Evolutionary conservation across 2,329 filamentous ascomycete species (phyloP), one percentile per base, ranked within the genome.

Genomic region (Macrophomina phaseolina): DNA sequence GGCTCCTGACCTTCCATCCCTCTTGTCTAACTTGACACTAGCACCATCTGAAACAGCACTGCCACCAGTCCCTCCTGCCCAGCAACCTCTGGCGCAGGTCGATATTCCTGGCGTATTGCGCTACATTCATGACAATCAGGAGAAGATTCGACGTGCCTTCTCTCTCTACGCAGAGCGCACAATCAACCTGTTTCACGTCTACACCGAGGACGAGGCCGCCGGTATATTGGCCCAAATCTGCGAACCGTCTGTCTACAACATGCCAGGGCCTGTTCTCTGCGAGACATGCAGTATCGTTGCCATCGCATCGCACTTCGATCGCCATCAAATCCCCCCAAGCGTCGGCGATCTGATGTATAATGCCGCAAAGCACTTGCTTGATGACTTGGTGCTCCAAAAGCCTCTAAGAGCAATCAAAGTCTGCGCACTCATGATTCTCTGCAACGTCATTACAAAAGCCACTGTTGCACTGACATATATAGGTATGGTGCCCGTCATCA

Each of bases 361-460:
- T 1, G 68, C 69, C 14, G 64, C 56, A 8, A 72, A 71, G 42
- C 68, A 69, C 16, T 65, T 69, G 2, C 64, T 72, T 3, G 70
- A 72, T 51, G 65, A 55, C 36, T 65, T 69, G 18, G 69, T 72
- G 14, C 40, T 67, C 30, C 36, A 67, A 7, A 67, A 69, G 49
- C 70, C 71, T 30, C 48, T 72, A 8, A 68, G 69, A 18, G 70
- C 71, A 4, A 71, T 72, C 67, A 72, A 71, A 46, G 61, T 72
- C 2, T 71, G 70, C n/a, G 65, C 69, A 1, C 64, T 72, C 12
- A 36, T 72, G 18, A 66, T 64, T 8, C 67, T 72, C 63, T 72
- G 71, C 52, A 72, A 72, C 30, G 66, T 72, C n/a, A 55, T 69
- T n/a, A 52, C 70, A 11, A 69, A 72, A 36, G 70, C 69, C 5